A percentile compares a stretch with the other conserved stretches of the same genome.
phyloP scores from a whole-genome alignment of 495 filamentous ascomycete species.

The Penicillium lividum region DNA sequence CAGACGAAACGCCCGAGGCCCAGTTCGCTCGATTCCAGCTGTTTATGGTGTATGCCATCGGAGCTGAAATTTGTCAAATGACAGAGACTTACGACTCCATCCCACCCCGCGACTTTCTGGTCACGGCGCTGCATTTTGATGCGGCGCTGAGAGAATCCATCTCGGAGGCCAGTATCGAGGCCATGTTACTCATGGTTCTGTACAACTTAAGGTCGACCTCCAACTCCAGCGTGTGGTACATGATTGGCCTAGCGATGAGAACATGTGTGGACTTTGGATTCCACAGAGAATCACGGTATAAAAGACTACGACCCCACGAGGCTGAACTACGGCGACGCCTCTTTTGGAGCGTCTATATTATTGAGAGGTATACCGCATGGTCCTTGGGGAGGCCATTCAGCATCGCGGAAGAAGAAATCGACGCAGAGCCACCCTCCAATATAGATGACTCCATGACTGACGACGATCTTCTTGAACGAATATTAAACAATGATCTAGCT shows the following conservation, averaged over 20 bases:
- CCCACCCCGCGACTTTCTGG: slow-evolving; percentile 15
- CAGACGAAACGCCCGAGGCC: slow-evolving; percentile 23
- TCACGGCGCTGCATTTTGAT: slow-evolving; percentile 37
- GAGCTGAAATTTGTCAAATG: slow-evolving; percentile 36
- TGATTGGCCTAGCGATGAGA: slow-evolving; percentile 45
- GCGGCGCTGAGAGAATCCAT: slow-evolving; percentile 33
- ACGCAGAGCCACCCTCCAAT: slow-evolving; percentile 34
- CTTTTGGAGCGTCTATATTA: slow-evolving; percentile 47
- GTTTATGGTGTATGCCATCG: slow-evolving; percentile 48
- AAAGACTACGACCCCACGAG: slow-evolving; percentile 27
- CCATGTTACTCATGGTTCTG: slow-evolving; percentile 41
- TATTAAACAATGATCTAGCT: neutral
- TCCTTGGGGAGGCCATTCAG: slow-evolving; percentile 42
- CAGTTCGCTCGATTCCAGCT: slow-evolving; percentile 42
- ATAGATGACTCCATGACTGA: slow-evolving; percentile 30
- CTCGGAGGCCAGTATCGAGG: slow-evolving; percentile 40
- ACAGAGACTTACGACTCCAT: slow-evolving; percentile 36
- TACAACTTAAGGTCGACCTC: slow-evolving; percentile 39
- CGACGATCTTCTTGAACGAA: slow-evolving; percentile 6
- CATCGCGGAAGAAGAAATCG: slow-evolving; percentile 44
- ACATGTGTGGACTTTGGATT: slow-evolving; percentile 45
- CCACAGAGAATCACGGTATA: slow-evolving; percentile 30
- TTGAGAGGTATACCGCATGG: slow-evolving; percentile 40
- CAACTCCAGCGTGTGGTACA: slow-evolving; percentile 45
- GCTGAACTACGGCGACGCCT: slow-evolving; percentile 35